Evolutionary conservation across 805 yeast species (phyloP), one percentile per base, ranked within the genome.

Genomic region (Brettanomyces nanus): DNA sequence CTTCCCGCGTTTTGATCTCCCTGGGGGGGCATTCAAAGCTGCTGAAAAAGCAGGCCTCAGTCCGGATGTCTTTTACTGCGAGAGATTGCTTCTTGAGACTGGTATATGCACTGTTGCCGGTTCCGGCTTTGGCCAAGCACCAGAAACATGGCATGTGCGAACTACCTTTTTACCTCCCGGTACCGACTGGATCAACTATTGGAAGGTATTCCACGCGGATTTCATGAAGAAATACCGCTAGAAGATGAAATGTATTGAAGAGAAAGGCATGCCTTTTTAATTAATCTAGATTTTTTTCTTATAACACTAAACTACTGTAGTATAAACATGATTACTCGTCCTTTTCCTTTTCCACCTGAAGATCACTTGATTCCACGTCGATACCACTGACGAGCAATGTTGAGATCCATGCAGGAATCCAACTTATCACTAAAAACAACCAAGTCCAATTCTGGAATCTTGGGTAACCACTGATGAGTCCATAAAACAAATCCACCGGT

Each of bases 21-120:
- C 85, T 13, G 71, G 73, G 14, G 71, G 70, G 46, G 87, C 86
- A 11, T 65, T 75, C 35, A 66, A 66, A 20, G 69, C 68, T 31
- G 95, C 97, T 25, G 64, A 67, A 38, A 65, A 68, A 39, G 53
- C 57, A 22, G 76, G 74, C 19, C 55, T 75, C 51, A 65, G 71
- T 31, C 81, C 95, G 17, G 98, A 92, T 59, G 96, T 84, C 58
- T 76, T 83, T 46, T 92, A 92, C 66, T 89, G 97, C 61, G 69
- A 81, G 56, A 80, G 81, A 48, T 67, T 92, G 42, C 70, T 92
- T 47, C 90, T 90, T 46, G 60, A 65, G 33, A 87, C 98, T 5
- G 99, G 99, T 49, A 86, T 92, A 43, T 92, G 99, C 63, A 85
- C 95, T 31, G 95, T 92, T 45, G 97, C 99, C 22, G 99, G 98